These are phyloP conservation scores for Aureobasidium pullulans DNA, from an alignment of 2,329 filamentous ascomycete genomes.

Conservation along the genomic window DNA sequence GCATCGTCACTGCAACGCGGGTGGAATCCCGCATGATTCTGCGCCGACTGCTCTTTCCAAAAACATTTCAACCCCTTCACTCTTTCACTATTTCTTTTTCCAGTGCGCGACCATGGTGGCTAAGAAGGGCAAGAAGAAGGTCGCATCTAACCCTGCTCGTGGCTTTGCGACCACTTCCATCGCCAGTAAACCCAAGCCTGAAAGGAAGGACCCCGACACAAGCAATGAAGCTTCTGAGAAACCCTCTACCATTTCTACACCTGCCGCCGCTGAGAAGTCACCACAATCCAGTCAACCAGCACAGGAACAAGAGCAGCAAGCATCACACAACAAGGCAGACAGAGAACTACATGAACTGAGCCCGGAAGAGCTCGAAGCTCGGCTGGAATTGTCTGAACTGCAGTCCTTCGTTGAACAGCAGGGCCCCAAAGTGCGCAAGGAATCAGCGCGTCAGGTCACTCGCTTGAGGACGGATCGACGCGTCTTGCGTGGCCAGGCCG, in stretches of 20 bases:
- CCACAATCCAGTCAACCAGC: not conserved
- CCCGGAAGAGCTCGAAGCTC: slow-evolving; percentile 82
- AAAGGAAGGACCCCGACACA: slow-evolving; percentile 22
- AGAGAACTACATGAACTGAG: slow-evolving; percentile 50
- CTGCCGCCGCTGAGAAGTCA: slow-evolving; percentile 1
- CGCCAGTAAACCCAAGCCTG: slow-evolving; percentile 59
- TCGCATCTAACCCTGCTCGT: slow-evolving; percentile 74
- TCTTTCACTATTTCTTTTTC: not conserved
- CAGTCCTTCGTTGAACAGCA: slow-evolving; percentile 82
- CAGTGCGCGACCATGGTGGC: slow-evolving; percentile 2
- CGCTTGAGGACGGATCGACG: slow-evolving; percentile 81
- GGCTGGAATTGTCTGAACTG: slow-evolving; percentile 83
- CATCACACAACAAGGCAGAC: not conserved
- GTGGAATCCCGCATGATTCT: not conserved
- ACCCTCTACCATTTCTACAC: slow-evolving; percentile 21
- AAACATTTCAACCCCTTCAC: not conserved
- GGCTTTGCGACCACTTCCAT: slow-evolving; percentile 92
- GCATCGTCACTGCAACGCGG: slow-evolving; percentile 4
- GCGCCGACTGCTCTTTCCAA: not conserved
- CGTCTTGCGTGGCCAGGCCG: slow-evolving; percentile 70
- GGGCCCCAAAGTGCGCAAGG: slow-evolving; percentile 68
- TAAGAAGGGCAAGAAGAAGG: slow-evolving; percentile 85
- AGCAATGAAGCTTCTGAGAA: slow-evolving; percentile 22
- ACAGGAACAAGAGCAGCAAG: not conserved
- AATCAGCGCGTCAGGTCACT: slow-evolving; percentile 66